A percentile compares a stretch with the other conserved stretches of the same genome.
These are phyloP conservation scores for Capsicum chinense DNA, from an alignment of 257 asterid species.

Conservation along the genomic window DNA sequence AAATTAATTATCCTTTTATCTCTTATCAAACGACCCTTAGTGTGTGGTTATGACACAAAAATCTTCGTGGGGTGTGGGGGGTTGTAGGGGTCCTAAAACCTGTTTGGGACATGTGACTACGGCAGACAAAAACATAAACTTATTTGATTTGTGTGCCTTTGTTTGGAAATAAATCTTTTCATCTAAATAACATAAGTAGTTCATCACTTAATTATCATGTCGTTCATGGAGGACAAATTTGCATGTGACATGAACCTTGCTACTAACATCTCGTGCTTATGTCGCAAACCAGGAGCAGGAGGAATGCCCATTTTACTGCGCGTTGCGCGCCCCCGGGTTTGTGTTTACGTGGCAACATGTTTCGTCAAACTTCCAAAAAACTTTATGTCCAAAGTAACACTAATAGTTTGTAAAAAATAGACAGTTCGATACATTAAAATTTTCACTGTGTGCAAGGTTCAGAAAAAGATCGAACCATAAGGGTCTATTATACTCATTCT, in stretches of 20 bases:
- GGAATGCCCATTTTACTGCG: slow-evolving; percentile 9
- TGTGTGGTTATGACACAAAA: not conserved
- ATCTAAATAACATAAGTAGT: slow-evolving; percentile 39
- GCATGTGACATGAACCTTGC: slow-evolving; percentile 66
- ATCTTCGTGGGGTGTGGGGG: not conserved
- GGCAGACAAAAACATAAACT: slow-evolving; percentile 53
- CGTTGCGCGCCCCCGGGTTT: not conserved
- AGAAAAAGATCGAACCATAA: no score
- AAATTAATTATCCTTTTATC: no score
- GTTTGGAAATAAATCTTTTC: slow-evolving; percentile 39
- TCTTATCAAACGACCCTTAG: no score
- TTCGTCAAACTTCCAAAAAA: no score
- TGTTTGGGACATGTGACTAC: slow-evolving; percentile 46
- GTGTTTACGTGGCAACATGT: no score
- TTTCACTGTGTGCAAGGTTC: no score
- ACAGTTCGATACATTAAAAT: no score
- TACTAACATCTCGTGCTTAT: slow-evolving; percentile 70
- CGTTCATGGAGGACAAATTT: slow-evolving; percentile 41
- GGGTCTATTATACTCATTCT: no score
- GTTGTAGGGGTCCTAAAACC: not conserved
- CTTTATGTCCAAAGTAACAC: no score
- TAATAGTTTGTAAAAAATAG: no score
- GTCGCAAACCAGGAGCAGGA: slow-evolving; percentile 56
- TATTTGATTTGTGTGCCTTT: slow-evolving; percentile 49
- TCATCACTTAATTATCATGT: slow-evolving; percentile 50